Evolutionary conservation across 768 basidiomycete genomes (phyloP), one percentile per base, ranked within the genome.

Genomic region (Auriculariales sp.): DNA sequence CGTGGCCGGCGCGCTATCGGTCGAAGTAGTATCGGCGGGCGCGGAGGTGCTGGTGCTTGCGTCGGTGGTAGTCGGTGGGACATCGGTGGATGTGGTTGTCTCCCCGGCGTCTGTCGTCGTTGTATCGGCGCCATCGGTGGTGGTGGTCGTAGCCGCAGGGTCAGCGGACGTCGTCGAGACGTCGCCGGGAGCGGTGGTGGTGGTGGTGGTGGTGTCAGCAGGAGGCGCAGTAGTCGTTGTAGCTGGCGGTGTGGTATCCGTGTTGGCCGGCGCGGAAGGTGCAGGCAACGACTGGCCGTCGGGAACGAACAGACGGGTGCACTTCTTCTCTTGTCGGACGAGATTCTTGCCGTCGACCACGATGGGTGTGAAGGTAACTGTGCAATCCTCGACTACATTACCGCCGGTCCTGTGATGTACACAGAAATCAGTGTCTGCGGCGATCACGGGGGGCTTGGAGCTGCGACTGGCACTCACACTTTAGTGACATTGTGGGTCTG

Each of bases 341-440:
- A 69, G 70, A 35, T 65, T 64, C n/a, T 70, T 56, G 15, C 78
- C 79, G 54, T 71, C 64, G 55, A 70, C 73, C 47, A 66, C 72
- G 36, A 73, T 67, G 4, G 76, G 79, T 3, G 73, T 78, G 44
- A 81, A 66, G 9, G 74, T 73, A 45, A 78, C 64, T 9, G 71
- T 66, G 59, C 81, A 83, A n/a, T 71, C 77, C 64, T 78, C 68
- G 34, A 67, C 74, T 61, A 78, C 64, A 27, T 62, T 60, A 15
- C 80, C 79, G 50, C 69, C 64, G 39, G 55, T 47, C 51, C 60
- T 51, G 51, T 24, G 34, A 14, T 17, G 12, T 34, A 34, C 33
- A 11, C 12, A 34, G 46, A 47, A 4, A 28, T 29, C 10, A 15
- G 49, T 11, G 14, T 50, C n/a, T 12, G n/a, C 28, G 47, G 31